Evolutionary conservation across 2,329 filamentous ascomycete species (phyloP), one percentile per base, ranked within the genome.

Genomic region (Diaporthe vexans): DNA sequence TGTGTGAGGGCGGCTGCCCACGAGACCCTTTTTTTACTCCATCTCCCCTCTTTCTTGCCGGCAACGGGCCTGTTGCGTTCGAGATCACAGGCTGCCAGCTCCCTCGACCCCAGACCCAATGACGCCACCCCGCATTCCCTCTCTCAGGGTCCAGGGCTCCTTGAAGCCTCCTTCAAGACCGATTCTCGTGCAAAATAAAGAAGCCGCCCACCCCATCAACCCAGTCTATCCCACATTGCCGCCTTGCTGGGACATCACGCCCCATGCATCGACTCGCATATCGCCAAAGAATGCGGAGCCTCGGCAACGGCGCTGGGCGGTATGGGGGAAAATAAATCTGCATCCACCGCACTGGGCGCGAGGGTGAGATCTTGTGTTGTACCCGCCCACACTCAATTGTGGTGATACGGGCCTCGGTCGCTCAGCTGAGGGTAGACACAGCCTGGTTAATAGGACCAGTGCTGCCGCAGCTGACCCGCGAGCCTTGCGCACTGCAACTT

Each of bases 81-180:
- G 63, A 59, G 56, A 51, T 59, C 54, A 57, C 54, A 71, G 56
- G 37, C 37, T 51, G 54, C 5, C 43, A 59, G 69, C 24, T 26
- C 69, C 24, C 8, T 59, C 56, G 37, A 61, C 65, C 65, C 52
- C 48, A 54, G 43, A 51, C 61, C 63, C 51, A 43, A 75, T 75
- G 73, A 75, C 73, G 73, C 71, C 54, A 75, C 71, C 71, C 71
- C 65, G 71, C 73, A 75, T 73, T 46, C 19, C 13, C 57, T 52
- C 51, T 19, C 40, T 19, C 63, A 70, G 51, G 46, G 69, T 70
- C 72, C 73, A 43, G 40, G 71, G 65, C 68, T 63, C 29, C 63
- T 56, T 67, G 29, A 37, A 33, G 29, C 29, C 29, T 63, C 29
- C 10, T 29, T 17, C 35, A 43, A 43, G 40, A 3, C 40, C 48